Evolutionary conservation across 257 asterid species (phyloP), one percentile per base, ranked within the genome.

Genomic region (Linaria vulgaris): DNA sequence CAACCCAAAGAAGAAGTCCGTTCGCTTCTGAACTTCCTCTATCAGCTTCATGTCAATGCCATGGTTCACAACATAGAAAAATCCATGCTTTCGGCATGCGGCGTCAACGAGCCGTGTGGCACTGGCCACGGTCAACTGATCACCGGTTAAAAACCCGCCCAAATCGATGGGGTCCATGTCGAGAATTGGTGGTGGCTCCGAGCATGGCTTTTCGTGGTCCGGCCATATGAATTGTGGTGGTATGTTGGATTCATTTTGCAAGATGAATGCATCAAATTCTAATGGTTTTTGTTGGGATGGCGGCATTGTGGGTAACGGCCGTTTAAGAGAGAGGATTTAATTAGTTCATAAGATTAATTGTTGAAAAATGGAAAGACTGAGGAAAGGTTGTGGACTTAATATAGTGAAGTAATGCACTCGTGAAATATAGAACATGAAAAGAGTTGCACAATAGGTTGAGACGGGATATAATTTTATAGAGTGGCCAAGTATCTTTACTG

Each of bases 171-270:
- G 74, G 0, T 90, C 90, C 12, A 84, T 82, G 13, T 77, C 66
- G 17, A 88, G 85, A 3, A 34, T 3, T 0, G 87, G 92, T 4
- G 88, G 80, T 0, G 74, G 64, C 23, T 71, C 66, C 0, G n/a
- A 41, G 68, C 85, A 70, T 1, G 95, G 94, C 58, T 69, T 80
- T 12, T 88, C 96, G 16, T 78, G 37, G 15, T 86, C 92, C 1
- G 95, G 88, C 96, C 95, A 88, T 31, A 86, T 65, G 78, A 88
- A 88, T n/a, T 88, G 85, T n/a, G 79, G 69, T 0, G 92, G 95
- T 67, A 85, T 83, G 61, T 68, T 58, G 56, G 71, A 16, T 60
- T 78, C 83, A 58, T 77, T 69, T 61, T 80, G 78, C 45, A 78
- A 63, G 56, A 81, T 20, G 55, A 83, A 75, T 12, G 90, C 75